phyloP scores from a whole-genome alignment of 768 basidiomycete genomes.

The Lactarius evosmus region DNA sequence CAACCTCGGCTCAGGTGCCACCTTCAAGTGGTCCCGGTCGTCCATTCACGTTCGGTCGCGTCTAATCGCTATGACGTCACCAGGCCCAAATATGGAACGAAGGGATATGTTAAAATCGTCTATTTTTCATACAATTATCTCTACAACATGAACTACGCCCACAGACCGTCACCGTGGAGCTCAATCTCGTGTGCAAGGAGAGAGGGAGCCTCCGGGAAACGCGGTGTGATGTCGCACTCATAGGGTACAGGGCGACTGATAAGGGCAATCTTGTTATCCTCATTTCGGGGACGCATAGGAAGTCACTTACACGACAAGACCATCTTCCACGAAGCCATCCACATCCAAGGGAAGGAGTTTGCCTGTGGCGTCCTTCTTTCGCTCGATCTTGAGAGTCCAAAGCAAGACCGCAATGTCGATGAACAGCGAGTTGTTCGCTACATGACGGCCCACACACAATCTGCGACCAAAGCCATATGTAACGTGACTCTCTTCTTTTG shows the following conservation, averaged over 20 bases:
- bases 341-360: constrained; percentile 18
- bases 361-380: constrained; percentile 19
- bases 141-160: neutral
- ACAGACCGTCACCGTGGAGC: constrained; percentile 12
- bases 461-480: constrained; percentile 27
- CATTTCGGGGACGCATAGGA: neutral
- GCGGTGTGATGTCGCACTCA: constrained; percentile 19
- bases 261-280: neutral
- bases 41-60: neutral
- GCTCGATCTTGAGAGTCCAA: constrained; percentile 22
- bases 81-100: neutral
- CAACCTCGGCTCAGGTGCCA: constrained; percentile 7
- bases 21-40: neutral
- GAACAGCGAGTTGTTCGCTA: constrained; percentile 25
- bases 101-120: too few species aligned
- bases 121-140: neutral
- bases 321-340: constrained; percentile 27
- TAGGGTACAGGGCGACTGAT: constrained; percentile 24
- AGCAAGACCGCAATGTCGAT: constrained; percentile 25
- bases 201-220: constrained; percentile 21
- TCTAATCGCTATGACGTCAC: constrained; percentile 1
- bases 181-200: constrained; percentile 17
- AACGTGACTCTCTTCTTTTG: constrained; percentile 26
- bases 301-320: constrained; percentile 26
- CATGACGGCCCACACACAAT: constrained; percentile 26